Percentiles rank a stretch among this genome's conserved stretches.
These are phyloP conservation scores for Populus hybrid DNA, from an alignment of 441 rosid genomes.

Conservation along the genomic window DNA sequence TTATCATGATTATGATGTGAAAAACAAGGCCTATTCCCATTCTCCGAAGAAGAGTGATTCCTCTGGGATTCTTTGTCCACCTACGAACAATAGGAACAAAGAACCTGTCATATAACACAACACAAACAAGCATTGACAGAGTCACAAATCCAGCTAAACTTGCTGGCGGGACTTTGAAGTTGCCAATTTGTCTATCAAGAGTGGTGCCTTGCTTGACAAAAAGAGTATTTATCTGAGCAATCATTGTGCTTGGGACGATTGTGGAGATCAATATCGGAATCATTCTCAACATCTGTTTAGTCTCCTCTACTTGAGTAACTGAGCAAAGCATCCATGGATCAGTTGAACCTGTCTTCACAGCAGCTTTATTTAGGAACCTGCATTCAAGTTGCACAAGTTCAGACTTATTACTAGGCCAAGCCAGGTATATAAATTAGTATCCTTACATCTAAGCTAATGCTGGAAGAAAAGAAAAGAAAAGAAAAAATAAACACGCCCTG, in stretches of 20 bases:
- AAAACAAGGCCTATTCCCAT: constrained; percentile 72
- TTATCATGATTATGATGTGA: constrained; percentile 62
- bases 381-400: not conserved
- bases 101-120: constrained; percentile 59
- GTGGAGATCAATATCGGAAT: constrained; percentile 61
- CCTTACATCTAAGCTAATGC: not conserved
- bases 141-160: constrained; percentile 67
- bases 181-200: constrained; percentile 57
- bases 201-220: constrained; percentile 84
- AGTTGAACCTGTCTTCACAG: constrained; percentile 45
- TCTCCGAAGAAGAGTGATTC: constrained; percentile 75
- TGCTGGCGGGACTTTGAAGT: constrained; percentile 69
- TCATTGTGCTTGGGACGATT: constrained; percentile 66
- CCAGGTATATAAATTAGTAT: not conserved
- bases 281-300: constrained; percentile 86
- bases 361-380: constrained; percentile 72
- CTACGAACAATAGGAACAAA: constrained; percentile 36
- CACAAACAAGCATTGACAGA: constrained; percentile 59
- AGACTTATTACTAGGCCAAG: not conserved
- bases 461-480: not conserved
- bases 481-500: not conserved
- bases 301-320: constrained; percentile 85
- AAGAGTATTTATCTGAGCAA: constrained; percentile 66
- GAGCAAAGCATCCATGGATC: constrained; percentile 64
- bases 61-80: constrained; percentile 75